Evolutionary conservation across 2,329 filamentous ascomycete genomes (phyloP).

Genomic region (Nothomitra cinnamomea): DNA sequence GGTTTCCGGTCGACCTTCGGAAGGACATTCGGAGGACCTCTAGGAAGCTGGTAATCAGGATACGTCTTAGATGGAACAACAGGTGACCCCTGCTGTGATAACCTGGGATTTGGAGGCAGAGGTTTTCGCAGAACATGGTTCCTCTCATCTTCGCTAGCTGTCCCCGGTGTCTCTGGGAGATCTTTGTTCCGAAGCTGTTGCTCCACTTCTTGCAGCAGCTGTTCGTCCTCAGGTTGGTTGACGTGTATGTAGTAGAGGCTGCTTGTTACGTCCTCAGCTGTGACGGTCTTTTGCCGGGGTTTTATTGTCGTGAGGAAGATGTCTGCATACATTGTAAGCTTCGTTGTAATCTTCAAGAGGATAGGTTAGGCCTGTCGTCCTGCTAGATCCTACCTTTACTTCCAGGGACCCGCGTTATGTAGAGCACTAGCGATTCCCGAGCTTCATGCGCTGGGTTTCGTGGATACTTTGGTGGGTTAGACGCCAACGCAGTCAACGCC

Average conservation of each 20-base stretch:
- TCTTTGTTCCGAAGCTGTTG: neutral
- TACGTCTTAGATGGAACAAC: conserved; percentile 12
- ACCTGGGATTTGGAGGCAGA: conserved; percentile 10
- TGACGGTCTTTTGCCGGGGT: conserved; percentile 76
- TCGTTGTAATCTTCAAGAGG: no score
- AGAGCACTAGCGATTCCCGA: conserved; percentile 61
- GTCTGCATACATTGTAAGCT: conserved; percentile 34
- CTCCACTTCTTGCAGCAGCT: neutral
- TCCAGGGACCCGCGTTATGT: conserved; percentile 85
- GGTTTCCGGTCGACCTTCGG: neutral
- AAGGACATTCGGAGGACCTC: neutral
- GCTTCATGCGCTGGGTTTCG: conserved; percentile 53
- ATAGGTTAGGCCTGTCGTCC: no score
- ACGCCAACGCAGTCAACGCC: conserved; percentile 60
- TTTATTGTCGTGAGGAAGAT: conserved; percentile 85
- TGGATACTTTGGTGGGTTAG: conserved; percentile 75
- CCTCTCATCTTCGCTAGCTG: neutral
- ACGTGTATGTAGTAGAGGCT: conserved; percentile 88
- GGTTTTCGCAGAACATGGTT: conserved; percentile 13
- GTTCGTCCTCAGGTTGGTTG: conserved; percentile 21
- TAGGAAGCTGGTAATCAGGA: conserved; percentile 10
- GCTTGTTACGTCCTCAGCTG: conserved; percentile 66
- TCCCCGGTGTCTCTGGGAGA: neutral
- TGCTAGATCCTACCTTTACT: conserved; percentile 48
- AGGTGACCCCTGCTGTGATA: conserved; percentile 6